Base-by-base conservation (phyloP, 2,329 filamentous ascomycete genomes). In the Seiridium cupressi region DNA sequence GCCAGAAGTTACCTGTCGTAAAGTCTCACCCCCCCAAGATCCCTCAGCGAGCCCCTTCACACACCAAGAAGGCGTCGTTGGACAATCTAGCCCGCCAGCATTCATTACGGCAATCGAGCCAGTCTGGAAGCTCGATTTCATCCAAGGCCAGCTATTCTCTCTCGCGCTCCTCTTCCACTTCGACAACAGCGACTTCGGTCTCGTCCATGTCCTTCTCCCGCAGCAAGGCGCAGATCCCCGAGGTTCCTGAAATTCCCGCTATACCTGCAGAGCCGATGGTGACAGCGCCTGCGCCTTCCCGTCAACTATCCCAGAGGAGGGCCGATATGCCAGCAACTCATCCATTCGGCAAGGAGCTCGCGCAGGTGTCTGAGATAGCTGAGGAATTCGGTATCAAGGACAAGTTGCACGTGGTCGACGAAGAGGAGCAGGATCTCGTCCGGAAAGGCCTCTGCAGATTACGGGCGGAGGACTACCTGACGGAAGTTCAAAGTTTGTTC, bases 361-460 rank as follows among this genome's bases (percentile, higher is more conserved):
- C 92, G 60, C 90, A 98, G 76, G 91, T 98, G 32, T 92, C 93
- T 57, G 95, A 98, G 76, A 84, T 97, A 13, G 94, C 90, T 0
- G 95, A 98, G 76, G 93, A 97, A 75, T 94, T 92, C 67, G 87
- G 87, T 47, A 81, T 87, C 36, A 82, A 84, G 63, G 82, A 86
- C 44, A 77, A 82, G 63, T 72, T 84, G 61, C 81, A 83, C n/a
- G 79, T 87, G 51, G 77, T 88, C 44, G 89, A 93, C 49, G 90
- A 92, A 59, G 92, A 96, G 73, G 84, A 91, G 69, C 80, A 85
- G 65, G 85, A 89, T 61, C 85, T 98, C 71, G 75, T 83, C 61
- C 81, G 83, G 32, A 86, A 85, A 63, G 92, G 91, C 2, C 82
- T 97, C 5, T 83, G 81, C 68, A 90, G 89, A 68, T 91, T 92